Conservation (phyloP, 441 rosid species). For the Macaranga tanarius region DNA sequence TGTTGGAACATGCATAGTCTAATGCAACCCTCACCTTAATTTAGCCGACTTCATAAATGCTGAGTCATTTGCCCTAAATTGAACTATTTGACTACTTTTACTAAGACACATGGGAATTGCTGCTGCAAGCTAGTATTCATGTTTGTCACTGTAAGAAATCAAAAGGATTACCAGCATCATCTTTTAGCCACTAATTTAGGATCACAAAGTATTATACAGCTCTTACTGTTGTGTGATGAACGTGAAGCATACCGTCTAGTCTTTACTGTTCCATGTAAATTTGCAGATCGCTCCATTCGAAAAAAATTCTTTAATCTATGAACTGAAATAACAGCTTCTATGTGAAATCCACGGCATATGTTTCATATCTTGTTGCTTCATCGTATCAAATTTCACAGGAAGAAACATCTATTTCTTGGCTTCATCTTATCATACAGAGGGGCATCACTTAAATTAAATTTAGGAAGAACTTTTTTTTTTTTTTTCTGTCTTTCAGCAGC, state of each 20-base stretch:
- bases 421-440: too few relatives aligned
- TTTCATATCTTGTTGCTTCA: background rate
- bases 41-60: background rate
- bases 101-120: too few relatives aligned
- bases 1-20: background rate
- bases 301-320: background rate
- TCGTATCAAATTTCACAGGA: background rate
- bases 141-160: background rate
- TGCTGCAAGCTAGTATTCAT: background rate
- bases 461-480: too few relatives aligned
- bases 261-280: background rate
- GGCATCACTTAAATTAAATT: too few relatives aligned
- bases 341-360: background rate
- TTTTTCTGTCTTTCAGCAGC: too few relatives aligned
- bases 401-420: background rate
- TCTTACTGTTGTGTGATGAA: background rate
- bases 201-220: background rate
- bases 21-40: background rate
- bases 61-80: background rate
- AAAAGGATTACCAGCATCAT: background rate
- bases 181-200: background rate
- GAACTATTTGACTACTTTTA: background rate
- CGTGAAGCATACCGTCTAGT: background rate
- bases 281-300: background rate
- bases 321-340: background rate